phyloP scores from a whole-genome alignment of 75 land plant genomes.

The Ceratopteris richardii region DNA sequence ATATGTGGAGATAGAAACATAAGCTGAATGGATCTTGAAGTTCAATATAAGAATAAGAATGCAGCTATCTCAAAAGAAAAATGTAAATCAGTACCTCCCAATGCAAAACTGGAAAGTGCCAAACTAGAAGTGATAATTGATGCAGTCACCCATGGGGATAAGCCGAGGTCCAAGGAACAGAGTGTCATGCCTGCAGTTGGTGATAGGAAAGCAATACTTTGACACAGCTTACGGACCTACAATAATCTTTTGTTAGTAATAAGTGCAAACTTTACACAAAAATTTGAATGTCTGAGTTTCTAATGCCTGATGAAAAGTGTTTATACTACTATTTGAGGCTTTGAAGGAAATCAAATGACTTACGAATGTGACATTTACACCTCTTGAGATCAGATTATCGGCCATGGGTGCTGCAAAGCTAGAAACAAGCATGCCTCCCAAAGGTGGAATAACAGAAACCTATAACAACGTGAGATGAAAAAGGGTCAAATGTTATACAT shows the following conservation, averaged over 20 bases:
- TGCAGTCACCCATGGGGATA: constrained; percentile 69
- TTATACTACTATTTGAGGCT: too few relatives aligned
- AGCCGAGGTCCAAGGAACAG: constrained; percentile 54
- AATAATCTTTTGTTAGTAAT: background rate
- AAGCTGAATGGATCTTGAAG: too few relatives aligned
- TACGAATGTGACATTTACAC: constrained; percentile 75
- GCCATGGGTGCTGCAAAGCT: constrained; percentile 78
- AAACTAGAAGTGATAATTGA: constrained; percentile 70
- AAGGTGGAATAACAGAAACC: constrained; percentile 84
- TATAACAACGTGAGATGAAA: constrained; percentile 15
- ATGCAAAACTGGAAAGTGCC: constrained; percentile 83
- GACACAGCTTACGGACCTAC: constrained; percentile 91
- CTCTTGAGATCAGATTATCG: constrained; percentile 73
- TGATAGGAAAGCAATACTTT: constrained; percentile 81
- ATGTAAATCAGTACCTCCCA: constrained; percentile 54
- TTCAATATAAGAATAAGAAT: too few relatives aligned
- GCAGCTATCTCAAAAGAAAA: too few relatives aligned
- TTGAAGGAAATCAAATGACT: too few relatives aligned
- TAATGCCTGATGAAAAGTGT: too few relatives aligned
- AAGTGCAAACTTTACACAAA: too few relatives aligned
- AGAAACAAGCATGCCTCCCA: constrained; percentile 75
- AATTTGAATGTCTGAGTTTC: too few relatives aligned
- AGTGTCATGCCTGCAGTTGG: constrained; percentile 85
- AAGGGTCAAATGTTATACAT: constrained; percentile 1
- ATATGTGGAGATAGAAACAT: too few relatives aligned